phyloP scores from a whole-genome alignment of 306 rosid species.

The Senna tora region DNA sequence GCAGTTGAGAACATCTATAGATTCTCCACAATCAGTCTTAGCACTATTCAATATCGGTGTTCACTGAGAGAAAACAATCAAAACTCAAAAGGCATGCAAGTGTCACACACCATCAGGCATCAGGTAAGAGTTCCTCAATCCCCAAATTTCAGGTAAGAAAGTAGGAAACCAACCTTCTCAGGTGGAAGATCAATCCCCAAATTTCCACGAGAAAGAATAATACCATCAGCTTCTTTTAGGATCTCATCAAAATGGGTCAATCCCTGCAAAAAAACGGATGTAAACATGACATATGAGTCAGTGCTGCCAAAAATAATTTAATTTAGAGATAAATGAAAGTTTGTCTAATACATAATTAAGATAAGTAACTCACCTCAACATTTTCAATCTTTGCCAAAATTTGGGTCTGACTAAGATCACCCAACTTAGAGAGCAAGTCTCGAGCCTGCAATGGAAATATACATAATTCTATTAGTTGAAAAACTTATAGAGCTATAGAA shows the following conservation, averaged over 20 bases:
- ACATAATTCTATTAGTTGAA: conserved; percentile 18
- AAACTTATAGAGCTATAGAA: conserved; percentile 21
- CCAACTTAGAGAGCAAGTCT: conserved; percentile 70
- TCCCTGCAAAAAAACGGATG: conserved; percentile 59
- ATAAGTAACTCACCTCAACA: conserved; percentile 63
- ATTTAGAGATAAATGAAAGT: conserved; percentile 10
- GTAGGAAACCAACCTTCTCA: conserved; percentile 71
- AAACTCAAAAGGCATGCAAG: neutral
- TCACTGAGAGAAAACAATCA: conserved; percentile 13
- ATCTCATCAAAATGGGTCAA: conserved; percentile 89
- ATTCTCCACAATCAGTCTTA: conserved; percentile 2
- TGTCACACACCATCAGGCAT: too few relatives aligned
- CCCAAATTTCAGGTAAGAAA: conserved; percentile 99
- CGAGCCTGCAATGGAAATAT: conserved; percentile 67
- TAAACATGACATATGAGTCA: conserved; percentile 22
- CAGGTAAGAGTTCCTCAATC: conserved; percentile 38
- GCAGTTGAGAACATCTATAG: conserved; percentile 30
- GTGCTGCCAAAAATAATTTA: conserved; percentile 20
- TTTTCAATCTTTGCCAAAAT: conserved; percentile 93
- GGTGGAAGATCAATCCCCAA: conserved; percentile 98
- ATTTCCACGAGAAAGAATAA: conserved; percentile 91
- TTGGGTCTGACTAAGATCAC: conserved; percentile 82
- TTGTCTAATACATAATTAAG: conserved; percentile 21
- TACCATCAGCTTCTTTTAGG: conserved; percentile 93
- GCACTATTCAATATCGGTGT: conserved; percentile 1